Conservation (phyloP, 305 asterid species). For the Lippia alba region DNA sequence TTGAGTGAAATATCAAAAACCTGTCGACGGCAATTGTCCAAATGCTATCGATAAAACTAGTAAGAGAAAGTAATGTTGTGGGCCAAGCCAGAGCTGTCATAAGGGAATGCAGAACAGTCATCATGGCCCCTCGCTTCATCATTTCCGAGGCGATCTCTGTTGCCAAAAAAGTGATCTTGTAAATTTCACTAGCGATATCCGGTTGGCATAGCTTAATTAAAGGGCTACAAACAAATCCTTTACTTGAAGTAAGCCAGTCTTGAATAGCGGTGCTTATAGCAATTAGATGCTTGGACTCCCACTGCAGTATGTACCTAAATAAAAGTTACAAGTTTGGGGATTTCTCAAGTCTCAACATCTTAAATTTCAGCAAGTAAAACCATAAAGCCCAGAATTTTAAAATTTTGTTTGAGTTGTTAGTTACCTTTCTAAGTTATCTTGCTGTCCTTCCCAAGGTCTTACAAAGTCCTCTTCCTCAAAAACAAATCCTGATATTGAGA, state of each 20-base stretch:
- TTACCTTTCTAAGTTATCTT: conserved; percentile 81
- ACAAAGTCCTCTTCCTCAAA: conserved; percentile 77
- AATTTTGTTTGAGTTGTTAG: not conserved
- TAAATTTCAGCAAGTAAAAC: conserved; percentile 3
- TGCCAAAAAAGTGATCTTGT: conserved; percentile 39
- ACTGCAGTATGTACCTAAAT: conserved; percentile 78
- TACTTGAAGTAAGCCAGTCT: conserved; percentile 98
- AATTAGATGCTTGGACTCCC: conserved; percentile 89
- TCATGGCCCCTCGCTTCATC: conserved; percentile 94
- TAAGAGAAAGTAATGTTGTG: conserved; percentile 69
- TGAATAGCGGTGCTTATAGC: conserved; percentile 92
- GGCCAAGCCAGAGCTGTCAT: conserved; percentile 92
- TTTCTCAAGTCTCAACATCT: not conserved
- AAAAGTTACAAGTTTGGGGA: conserved; percentile 20
- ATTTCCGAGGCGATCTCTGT: conserved; percentile 74
- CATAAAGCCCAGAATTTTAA: conserved; percentile 2
- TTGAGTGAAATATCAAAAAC: conserved; percentile 43
- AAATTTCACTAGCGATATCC: conserved; percentile 17
- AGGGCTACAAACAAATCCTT: conserved; percentile 38
- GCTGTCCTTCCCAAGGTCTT: conserved; percentile 85
- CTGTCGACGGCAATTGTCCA: conserved; percentile 93
- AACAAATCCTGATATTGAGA: conserved; percentile 82
- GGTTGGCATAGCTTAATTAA: conserved; percentile 25
- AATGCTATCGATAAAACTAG: conserved; percentile 86
- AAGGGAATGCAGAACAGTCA: conserved; percentile 77